Percentiles rank a stretch among this genome's conserved stretches.
Evolutionary conservation across 805 yeast genomes (phyloP).

Genomic region (Candida peoriensis): DNA sequence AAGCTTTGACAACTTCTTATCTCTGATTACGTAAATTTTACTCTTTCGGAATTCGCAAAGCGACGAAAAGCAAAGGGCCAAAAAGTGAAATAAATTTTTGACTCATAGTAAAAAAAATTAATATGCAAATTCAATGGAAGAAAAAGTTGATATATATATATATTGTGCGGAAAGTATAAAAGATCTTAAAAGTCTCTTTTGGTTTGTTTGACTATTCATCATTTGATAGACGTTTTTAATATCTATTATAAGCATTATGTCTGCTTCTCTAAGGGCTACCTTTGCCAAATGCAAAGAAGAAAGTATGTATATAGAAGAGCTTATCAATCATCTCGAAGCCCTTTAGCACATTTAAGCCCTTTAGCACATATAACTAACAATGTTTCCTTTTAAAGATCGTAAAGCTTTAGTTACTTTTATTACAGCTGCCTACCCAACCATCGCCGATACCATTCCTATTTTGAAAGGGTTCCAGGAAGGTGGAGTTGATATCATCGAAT

Average conservation of each 20-base stretch:
- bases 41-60: no score
- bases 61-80: no score
- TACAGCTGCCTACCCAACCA: slow-evolving; percentile 91
- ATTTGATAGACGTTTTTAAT: no score
- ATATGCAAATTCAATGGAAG: no score
- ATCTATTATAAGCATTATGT: slow-evolving; percentile 5
- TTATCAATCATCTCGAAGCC: not conserved
- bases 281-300: slow-evolving; percentile 56
- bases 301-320: slow-evolving; percentile 14
- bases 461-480: slow-evolving; percentile 87
- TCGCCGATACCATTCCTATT: slow-evolving; percentile 84
- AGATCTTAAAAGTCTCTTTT: no score
- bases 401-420: slow-evolving; percentile 87
- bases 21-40: no score
- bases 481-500: slow-evolving; percentile 91
- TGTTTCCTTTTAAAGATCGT: slow-evolving; percentile 38
- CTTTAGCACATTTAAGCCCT: not conserved
- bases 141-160: no score
- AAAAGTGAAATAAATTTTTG: no score
- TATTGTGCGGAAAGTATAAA: no score
- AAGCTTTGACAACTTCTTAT: no score
- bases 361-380: slow-evolving; percentile 1
- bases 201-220: no score
- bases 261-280: slow-evolving; percentile 48
- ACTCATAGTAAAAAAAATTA: no score